Conservation (phyloP, 2,329 filamentous ascomycete species). For the Xylariaceae sp. region DNA sequence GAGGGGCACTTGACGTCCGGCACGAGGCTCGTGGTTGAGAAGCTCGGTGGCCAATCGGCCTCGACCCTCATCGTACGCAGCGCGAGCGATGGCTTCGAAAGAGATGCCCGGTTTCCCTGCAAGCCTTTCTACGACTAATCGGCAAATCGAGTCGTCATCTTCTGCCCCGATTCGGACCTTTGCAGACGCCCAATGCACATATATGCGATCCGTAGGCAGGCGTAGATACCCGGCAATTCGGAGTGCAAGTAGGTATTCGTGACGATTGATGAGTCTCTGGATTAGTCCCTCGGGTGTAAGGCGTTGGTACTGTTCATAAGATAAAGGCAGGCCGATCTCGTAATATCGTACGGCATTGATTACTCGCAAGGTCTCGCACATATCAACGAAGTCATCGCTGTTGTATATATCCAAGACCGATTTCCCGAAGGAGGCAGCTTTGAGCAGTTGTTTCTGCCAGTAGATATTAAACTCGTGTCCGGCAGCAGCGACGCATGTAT, state of each 20-base stretch:
- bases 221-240: constrained; percentile 86
- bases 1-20: constrained; percentile 93
- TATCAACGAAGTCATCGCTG: constrained; percentile 97
- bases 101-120: constrained; percentile 90
- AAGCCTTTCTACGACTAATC: constrained; percentile 82
- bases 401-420: constrained; percentile 97
- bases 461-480: constrained; percentile 87
- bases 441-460: constrained; percentile 95
- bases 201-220: constrained; percentile 85
- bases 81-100: constrained; percentile 89
- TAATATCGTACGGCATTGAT: constrained; percentile 92
- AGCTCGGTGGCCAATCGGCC: constrained; percentile 86
- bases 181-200: constrained; percentile 94
- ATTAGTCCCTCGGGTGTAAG: constrained; percentile 90
- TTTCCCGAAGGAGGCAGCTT: constrained; percentile 95
- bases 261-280: constrained; percentile 80
- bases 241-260: constrained; percentile 88
- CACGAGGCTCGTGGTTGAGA: constrained; percentile 89
- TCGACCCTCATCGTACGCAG: constrained; percentile 92
- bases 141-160: constrained; percentile 86
- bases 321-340: constrained; percentile 85
- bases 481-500: constrained; percentile 89
- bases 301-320: constrained; percentile 90
- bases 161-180: constrained; percentile 86
- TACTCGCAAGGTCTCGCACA: constrained; percentile 91